Evolutionary conservation across 2,329 filamentous ascomycete species (phyloP), one percentile per base, ranked within the genome.

Genomic region (Colletotrichum liaoningense): DNA sequence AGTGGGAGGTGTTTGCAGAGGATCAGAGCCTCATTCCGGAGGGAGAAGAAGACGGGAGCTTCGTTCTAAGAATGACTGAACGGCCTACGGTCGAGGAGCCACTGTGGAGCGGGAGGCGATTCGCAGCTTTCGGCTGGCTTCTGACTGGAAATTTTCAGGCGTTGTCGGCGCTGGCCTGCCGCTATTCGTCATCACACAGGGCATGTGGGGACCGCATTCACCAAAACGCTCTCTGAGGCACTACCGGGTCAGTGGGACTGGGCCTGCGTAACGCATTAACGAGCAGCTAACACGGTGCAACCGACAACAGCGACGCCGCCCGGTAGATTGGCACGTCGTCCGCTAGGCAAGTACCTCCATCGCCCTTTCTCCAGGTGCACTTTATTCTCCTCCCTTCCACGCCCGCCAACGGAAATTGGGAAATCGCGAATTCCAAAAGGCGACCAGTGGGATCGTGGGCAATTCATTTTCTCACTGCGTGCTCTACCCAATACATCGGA

Each of bases 151-250:
- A 68, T 72, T 72, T 71, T 68, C 52, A 63, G 63, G 22, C 35
- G 42, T 49, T 33, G 49, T 28, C 57, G 64, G 69, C 16, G 55
- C 33, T 56, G 52, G 33, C 58, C 69, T 57, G 55, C 59, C 70
- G 68, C 67, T 58, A 71, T 71, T 70, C 71, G 67, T 73, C 71
- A 71, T 73, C 67, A 66, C 42, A 71, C 55, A 70, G 49, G 38
- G 49, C 22, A n/a, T 67, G 71, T 73, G 71, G 71, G 67, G 67
- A 28, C 35, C 16, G 19, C 70, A 71, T 73, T 65, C 71, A 71
- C 62, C 12, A 73, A 73, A 73, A 54, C 67, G 57, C 35, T 42
- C n/a, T 46, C 26, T 38, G 35, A 54, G 46, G 59, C 55, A 71
- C 56, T 73, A 73, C 62, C 60, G 60, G 56, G 56, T 66, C 63